A percentile compares a stretch with the other conserved stretches of the same genome.
phyloP scores from a whole-genome alignment of 208 protist genomes.

The Tritrichomonas foetus region DNA sequence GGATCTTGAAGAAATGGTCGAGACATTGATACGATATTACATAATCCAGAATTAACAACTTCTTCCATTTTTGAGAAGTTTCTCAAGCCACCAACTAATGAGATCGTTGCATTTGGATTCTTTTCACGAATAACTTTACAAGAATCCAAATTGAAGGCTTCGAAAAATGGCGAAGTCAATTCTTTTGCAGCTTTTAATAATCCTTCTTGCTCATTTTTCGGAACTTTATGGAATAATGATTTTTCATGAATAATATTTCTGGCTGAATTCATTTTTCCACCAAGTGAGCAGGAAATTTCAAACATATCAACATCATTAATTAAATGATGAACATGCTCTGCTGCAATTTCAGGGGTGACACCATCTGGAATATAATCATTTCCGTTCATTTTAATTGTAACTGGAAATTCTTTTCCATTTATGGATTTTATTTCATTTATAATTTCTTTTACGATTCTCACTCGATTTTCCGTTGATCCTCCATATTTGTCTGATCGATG shows the following conservation, averaged over 20 bases:
- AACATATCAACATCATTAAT: background rate
- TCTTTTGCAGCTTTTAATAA: background rate
- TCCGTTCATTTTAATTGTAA: background rate
- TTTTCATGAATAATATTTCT: background rate
- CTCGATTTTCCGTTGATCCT: background rate
- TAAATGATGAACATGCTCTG: background rate
- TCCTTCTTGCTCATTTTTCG: background rate
- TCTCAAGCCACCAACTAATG: background rate
- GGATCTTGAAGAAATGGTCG: background rate
- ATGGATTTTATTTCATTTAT: background rate
- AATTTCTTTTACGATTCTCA: background rate
- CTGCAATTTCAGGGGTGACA: background rate
- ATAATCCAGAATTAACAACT: background rate
- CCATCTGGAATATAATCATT: background rate
- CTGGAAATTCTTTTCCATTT: too few species aligned
- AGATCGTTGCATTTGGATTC: background rate
- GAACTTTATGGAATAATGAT: background rate
- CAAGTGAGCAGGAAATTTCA: background rate
- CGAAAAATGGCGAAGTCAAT: too few species aligned
- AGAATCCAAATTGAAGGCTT: background rate
- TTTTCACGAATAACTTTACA: background rate
- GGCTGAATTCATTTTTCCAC: background rate
- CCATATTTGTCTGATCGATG: constrained; percentile 19
- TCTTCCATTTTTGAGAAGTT: background rate
- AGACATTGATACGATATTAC: background rate